Evolutionary conservation across 306 rosid genomes (phyloP), one percentile per base, ranked within the genome.

Genomic region (Quercus parvula): DNA sequence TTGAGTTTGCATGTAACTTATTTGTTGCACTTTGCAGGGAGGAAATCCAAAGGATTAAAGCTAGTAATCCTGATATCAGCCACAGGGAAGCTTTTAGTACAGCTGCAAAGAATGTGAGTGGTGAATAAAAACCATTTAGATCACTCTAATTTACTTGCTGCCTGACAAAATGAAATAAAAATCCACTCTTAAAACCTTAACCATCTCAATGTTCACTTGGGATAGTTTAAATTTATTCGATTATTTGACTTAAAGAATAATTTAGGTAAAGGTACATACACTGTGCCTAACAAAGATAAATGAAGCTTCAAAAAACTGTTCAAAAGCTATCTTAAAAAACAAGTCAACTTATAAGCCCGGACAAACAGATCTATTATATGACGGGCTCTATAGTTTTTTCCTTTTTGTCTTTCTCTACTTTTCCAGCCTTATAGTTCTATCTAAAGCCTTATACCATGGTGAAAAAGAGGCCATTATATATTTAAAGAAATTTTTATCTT

Each of bases 21-120:
- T 22, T 56, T 5, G 68, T 4, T 81, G 64, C 63, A 73, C 78
- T 5, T 74, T 84, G 67, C 79, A 95, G 99, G 88, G 99, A 91
- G 86, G 99, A 95, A 90, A 95, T 95, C 71, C 99, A 95, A 87
- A 95, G 99, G 93, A 95, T 95, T 77, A 95, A 95, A 87, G 98
- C 97, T 33, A 57, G 90, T 75, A 91, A 95, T 81, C 99, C 98
- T 71, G 98, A 91, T 76, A 93, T 95, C 56, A 95, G 96, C 82
- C 99, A 95, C 80, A 93, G 97, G 76, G 98, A 93, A 81, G 99
- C 99, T 82, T 95, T 95, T 78, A 95, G 99, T 85, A 87, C 98
- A 0, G 98, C 99, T 14, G 98, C 98, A 4, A 95, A 95, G 89
- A 95, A 95, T 79, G 99, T 95, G 87, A 91, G 97, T 89, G 35